Percentiles rank a stretch among this genome's conserved stretches.
Evolutionary conservation across 2,329 filamentous ascomycete genomes (phyloP).

Genomic region (Neonectria hederae): DNA sequence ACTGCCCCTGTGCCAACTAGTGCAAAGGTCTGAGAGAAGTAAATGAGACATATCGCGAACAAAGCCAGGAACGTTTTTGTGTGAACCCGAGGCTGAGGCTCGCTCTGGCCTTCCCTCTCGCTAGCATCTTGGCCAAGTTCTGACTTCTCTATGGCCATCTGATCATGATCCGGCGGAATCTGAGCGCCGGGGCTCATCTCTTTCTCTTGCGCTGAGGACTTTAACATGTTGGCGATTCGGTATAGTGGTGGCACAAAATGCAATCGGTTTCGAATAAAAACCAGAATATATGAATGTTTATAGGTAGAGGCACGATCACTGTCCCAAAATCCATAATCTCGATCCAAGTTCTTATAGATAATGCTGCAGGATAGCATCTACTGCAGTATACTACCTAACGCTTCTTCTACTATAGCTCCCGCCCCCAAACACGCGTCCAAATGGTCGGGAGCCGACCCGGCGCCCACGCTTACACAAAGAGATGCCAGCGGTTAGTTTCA

Average conservation of each 20-base stretch:
- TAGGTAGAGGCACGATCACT: background rate
- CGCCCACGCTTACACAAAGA: constrained; percentile 8
- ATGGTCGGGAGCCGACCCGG: constrained; percentile 28
- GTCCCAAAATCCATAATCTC: background rate
- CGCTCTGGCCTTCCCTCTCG: constrained; percentile 2
- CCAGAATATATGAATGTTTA: background rate
- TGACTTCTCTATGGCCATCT: background rate
- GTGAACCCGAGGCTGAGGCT: constrained; percentile 14
- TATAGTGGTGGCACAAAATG: background rate
- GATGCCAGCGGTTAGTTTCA: background rate
- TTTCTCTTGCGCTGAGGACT: background rate
- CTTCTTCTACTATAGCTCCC: background rate
- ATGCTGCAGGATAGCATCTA: background rate
- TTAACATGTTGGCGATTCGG: background rate
- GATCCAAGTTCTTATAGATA: background rate
- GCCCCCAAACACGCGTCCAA: background rate
- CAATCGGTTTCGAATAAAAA: background rate
- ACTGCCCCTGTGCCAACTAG: constrained; percentile 27
- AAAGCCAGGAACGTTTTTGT: constrained; percentile 22
- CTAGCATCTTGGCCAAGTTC: background rate
- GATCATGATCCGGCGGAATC: background rate
- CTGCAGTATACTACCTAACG: background rate
- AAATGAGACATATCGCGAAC: constrained; percentile 26
- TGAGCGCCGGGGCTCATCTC: background rate
- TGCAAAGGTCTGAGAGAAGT: constrained; percentile 27